Conservation (phyloP, 352 stramenopile genomes). For the Phytophthora crassamura region DNA sequence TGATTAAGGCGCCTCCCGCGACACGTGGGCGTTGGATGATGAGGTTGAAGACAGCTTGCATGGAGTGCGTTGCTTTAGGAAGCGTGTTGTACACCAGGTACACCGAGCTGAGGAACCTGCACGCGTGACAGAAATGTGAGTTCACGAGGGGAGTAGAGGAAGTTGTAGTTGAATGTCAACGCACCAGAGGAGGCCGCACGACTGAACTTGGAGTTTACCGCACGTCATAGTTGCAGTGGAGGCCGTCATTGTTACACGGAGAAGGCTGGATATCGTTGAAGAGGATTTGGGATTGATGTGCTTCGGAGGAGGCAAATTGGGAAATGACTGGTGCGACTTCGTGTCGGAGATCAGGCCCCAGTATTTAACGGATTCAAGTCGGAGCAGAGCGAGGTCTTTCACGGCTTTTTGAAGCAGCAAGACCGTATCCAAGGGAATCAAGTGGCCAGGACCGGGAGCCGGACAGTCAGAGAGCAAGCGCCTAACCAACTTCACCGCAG, state of each 20-base stretch:
- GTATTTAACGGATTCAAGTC: background rate
- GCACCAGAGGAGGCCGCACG: too few relatives aligned
- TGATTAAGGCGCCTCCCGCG: slow-evolving; percentile 16
- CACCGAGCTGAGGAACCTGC: slow-evolving; percentile 22
- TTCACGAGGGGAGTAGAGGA: background rate
- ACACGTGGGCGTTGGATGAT: slow-evolving; percentile 20
- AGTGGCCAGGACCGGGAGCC: too few relatives aligned
- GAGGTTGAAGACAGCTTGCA: slow-evolving; percentile 20
- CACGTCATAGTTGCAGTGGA: slow-evolving; percentile 21
- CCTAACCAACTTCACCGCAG: too few relatives aligned
- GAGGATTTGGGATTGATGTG: background rate
- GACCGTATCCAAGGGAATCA: too few relatives aligned
- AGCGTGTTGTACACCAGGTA: slow-evolving; percentile 13
- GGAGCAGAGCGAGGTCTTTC: background rate
- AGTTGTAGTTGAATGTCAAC: background rate
- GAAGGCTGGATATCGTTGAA: too few relatives aligned
- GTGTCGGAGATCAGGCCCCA: background rate
- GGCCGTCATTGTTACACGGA: too few relatives aligned
- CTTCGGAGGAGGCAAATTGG: background rate
- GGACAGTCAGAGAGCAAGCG: too few relatives aligned
- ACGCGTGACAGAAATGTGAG: background rate
- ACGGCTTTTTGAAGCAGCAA: too few relatives aligned
- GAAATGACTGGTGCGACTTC: background rate
- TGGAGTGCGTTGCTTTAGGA: background rate
- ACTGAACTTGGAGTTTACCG: slow-evolving; percentile 30